These are phyloP conservation scores for Ceratocystis huliohia DNA, from an alignment of 2,329 filamentous ascomycete genomes.

Conservation along the genomic window DNA sequence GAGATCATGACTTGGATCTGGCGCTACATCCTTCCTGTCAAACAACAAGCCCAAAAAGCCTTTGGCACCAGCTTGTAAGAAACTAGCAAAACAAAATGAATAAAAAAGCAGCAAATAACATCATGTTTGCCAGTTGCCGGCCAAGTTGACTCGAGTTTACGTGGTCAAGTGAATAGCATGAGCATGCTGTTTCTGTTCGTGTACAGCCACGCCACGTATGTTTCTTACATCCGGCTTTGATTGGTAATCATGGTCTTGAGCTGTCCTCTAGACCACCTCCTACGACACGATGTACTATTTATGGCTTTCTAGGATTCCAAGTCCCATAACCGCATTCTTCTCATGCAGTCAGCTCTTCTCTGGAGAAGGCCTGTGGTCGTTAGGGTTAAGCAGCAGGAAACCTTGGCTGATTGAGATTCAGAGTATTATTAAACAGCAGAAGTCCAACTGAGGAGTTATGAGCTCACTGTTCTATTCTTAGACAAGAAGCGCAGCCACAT, in stretches of 20 bases:
- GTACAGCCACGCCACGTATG: slow-evolving; percentile 6
- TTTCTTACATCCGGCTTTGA: background rate
- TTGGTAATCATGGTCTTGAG: background rate
- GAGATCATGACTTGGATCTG: no score
- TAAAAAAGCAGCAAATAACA: background rate
- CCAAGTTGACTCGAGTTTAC: background rate
- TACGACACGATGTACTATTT: background rate
- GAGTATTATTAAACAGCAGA: background rate
- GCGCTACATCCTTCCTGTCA: slow-evolving; percentile 6
- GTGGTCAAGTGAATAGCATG: background rate
- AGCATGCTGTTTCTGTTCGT: background rate
- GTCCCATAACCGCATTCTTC: background rate
- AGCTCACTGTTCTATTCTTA: background rate
- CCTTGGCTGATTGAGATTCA: background rate
- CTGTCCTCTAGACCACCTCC: background rate
- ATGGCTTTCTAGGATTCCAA: background rate
- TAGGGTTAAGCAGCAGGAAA: background rate
- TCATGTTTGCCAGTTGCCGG: background rate
- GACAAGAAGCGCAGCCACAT: background rate
- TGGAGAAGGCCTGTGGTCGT: background rate
- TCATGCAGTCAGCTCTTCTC: background rate
- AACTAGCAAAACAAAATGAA: background rate
- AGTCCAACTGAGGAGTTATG: background rate
- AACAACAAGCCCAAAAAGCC: background rate
- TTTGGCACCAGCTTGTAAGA: background rate